Conservation (phyloP, 2,329 filamentous ascomycete species). For the Talaromyces sp. region DNA sequence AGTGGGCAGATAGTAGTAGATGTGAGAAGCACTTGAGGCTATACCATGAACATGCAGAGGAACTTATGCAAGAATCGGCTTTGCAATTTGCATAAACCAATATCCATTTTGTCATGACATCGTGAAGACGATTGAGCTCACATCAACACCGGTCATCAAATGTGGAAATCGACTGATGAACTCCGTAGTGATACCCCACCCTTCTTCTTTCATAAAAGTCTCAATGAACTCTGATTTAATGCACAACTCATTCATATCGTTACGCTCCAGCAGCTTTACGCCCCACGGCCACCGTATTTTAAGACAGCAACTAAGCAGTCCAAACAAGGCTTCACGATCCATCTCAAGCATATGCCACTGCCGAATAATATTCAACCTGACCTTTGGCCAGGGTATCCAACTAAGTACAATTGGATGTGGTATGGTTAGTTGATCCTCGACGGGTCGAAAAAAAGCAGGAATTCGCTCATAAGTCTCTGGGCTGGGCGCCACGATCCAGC, state of each 20-base stretch:
- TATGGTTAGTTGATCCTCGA: conserved; percentile 20
- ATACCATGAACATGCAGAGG: too few relatives aligned
- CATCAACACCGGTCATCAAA: conserved; percentile 24
- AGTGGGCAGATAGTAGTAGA: too few relatives aligned
- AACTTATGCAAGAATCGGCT: too few relatives aligned
- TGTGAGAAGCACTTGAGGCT: too few relatives aligned
- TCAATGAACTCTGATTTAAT: conserved; percentile 22
- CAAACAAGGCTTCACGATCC: conserved; percentile 17
- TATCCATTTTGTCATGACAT: conserved; percentile 6
- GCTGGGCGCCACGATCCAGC: conserved; percentile 27
- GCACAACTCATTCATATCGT: conserved; percentile 22
- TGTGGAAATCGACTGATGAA: conserved; percentile 28
- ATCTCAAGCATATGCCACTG: conserved; percentile 24
- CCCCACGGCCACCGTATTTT: conserved; percentile 32
- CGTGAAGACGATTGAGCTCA: conserved; percentile 13
- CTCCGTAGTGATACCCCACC: conserved; percentile 30
- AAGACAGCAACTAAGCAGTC: conserved; percentile 23
- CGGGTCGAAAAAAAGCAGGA: conserved; percentile 21
- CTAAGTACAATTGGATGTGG: conserved; percentile 25
- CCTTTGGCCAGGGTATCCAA: conserved; percentile 26
- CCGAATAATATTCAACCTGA: conserved; percentile 28
- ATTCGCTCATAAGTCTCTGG: conserved; percentile 23
- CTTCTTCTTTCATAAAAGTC: conserved; percentile 22
- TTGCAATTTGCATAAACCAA: too few relatives aligned
- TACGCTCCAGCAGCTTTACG: conserved; percentile 24